Base-by-base conservation (phyloP, 2,329 filamentous ascomycete genomes). In the Dothidotthia symphoricarpi region DNA sequence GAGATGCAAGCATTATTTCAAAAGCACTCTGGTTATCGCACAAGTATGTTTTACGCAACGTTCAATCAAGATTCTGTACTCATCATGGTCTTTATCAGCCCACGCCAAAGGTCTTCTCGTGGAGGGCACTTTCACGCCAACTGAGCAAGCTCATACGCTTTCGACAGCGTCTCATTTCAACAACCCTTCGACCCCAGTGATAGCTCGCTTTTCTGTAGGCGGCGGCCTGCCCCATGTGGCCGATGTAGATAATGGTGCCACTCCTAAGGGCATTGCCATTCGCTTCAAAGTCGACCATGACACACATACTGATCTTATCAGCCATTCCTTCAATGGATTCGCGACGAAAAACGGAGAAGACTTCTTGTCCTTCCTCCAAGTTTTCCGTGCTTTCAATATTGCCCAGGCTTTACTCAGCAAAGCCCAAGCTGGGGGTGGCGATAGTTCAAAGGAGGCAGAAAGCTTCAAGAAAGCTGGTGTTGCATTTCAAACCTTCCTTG, bases 401-500 rank as follows among this genome's bases (percentile, higher is more conserved):
- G 31, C 41, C 12, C 29, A 43, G 27, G 41, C 36, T 3, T 19
- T 36, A 9, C 36, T 43, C 10, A 28, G 36, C 17, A 43, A 36
- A 27, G 36, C 36, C 9, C 26, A 39, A 17, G 36, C 41, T 0
- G 22, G 24, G 15, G 36, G 41, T 24, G 36, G 36, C 4, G 36
- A 43, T 10, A 33, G 25, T 14, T 30, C 13, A 6, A 34, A 36
- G 10, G 41, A 43, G n/a, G 14, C 16, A 17, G 36, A 24, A 17
- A 31, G 16, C 4, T 39, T 39, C 26, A 33, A 36, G 14, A 28
- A 31, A 24, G 67, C 95, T 95, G 68, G 86, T 94, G 34, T 96
- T 63, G 2, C 82, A 82, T 25, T 87, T 76, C 12, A 97, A 71
- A 0, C 91, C 90, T 65, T 97, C 90, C 51, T 86, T 82, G 24